Conservation (phyloP, 768 basidiomycete species). For the Cystobasidium tubakii region DNA sequence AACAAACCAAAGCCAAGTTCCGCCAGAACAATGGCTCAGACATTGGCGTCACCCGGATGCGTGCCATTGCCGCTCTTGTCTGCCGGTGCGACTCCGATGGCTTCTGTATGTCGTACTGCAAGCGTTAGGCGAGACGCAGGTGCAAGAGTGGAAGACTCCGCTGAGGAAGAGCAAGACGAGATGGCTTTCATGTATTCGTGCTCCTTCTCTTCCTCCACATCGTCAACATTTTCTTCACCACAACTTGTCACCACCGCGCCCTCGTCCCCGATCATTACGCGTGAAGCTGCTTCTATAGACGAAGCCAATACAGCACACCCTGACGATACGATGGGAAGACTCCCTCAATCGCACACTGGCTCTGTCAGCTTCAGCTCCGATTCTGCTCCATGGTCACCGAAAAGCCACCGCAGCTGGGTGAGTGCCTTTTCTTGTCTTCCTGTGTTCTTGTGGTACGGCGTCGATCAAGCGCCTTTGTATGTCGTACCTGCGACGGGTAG, state of each 20-base stretch:
- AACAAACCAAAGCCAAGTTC: not conserved
- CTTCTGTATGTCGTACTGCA: not conserved
- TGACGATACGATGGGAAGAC: not conserved
- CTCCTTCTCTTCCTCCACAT: not conserved
- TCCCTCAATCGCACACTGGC: not conserved
- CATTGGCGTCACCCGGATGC: not conserved
- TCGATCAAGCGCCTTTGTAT: not conserved
- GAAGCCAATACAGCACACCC: no score
- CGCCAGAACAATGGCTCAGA: not conserved
- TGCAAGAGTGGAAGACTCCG: not conserved
- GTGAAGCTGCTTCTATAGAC: not conserved
- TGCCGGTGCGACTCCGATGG: not conserved
- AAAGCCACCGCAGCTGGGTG: not conserved
- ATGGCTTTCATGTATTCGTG: not conserved
- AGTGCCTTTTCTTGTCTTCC: not conserved
- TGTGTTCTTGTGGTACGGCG: not conserved
- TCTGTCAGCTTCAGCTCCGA: not conserved
- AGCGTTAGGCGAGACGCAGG: not conserved
- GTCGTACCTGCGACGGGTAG: not conserved
- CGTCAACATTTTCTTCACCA: not conserved
- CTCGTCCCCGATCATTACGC: not conserved
- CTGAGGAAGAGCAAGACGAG: not conserved
- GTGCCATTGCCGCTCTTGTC: not conserved
- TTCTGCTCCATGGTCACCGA: not conserved
- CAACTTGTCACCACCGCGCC: not conserved